Evolutionary conservation across 2,329 filamentous ascomycete species (phyloP).

Genomic region (Phialemoniopsis sp.): DNA sequence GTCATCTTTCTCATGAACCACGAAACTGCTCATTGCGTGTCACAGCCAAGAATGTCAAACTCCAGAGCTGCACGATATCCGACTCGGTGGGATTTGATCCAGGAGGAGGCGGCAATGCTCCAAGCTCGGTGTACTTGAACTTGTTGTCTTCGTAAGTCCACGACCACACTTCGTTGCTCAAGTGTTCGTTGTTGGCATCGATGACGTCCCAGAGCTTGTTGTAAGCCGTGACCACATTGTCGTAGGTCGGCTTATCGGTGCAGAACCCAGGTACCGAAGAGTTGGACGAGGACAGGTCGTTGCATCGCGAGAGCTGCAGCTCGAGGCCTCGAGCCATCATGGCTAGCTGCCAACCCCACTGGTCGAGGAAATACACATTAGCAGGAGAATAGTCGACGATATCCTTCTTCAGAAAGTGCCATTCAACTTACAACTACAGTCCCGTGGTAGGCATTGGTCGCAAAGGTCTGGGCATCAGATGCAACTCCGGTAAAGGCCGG

Average conservation of each 20-base stretch:
- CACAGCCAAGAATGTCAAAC: constrained; percentile 53
- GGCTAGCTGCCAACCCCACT: constrained; percentile 59
- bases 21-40: not conserved
- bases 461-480: constrained; percentile 45
- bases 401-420: too few species aligned
- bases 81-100: constrained; percentile 41
- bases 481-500: constrained; percentile 49
- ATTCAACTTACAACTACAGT: constrained; percentile 41
- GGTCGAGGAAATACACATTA: not conserved
- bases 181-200: constrained; percentile 44
- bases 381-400: not conserved
- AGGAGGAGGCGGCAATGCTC: constrained; percentile 40
- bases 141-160: constrained; percentile 49
- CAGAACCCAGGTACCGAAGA: constrained; percentile 43
- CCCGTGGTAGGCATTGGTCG: constrained; percentile 56
- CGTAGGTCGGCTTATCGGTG: constrained; percentile 31
- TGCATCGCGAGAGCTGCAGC: constrained; percentile 51
- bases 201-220: constrained; percentile 58
- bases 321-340: constrained; percentile 61
- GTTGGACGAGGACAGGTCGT: constrained; percentile 4
- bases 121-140: constrained; percentile 46
- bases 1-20: too few species aligned
- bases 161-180: constrained; percentile 59
- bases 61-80: constrained; percentile 54
- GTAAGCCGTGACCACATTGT: constrained; percentile 46